Conservation (phyloP, 2,329 filamentous ascomycete species). For the Myriosclerotinia duriaeana region DNA sequence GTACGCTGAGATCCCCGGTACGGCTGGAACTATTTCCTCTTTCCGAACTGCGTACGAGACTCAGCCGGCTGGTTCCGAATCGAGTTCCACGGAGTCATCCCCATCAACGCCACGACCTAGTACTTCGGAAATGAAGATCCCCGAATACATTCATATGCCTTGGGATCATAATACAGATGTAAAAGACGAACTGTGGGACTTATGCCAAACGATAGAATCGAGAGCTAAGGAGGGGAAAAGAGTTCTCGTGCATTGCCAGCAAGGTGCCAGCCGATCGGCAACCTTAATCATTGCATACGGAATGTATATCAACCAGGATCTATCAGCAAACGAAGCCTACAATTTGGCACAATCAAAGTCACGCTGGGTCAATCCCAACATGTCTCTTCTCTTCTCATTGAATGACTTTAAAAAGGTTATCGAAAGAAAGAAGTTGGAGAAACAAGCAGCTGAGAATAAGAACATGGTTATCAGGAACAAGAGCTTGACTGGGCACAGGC, state of each 20-base stretch:
- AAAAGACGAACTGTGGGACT: constrained; percentile 68
- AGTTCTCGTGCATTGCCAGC: constrained; percentile 81
- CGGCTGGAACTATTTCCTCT: constrained; percentile 56
- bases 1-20: constrained; percentile 45
- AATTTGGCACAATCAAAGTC: constrained; percentile 77
- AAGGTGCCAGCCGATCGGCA: constrained; percentile 80
- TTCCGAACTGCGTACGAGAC: constrained; percentile 63
- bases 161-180: constrained; percentile 92
- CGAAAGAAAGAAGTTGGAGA: constrained; percentile 50
- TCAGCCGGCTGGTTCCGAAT: constrained; percentile 41
- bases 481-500: constrained; percentile 59
- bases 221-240: constrained; percentile 71
- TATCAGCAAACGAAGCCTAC: constrained; percentile 81
- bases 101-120: constrained; percentile 59
- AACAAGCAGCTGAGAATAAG: constrained; percentile 32
- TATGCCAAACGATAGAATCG: constrained; percentile 75
- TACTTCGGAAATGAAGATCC: constrained; percentile 49
- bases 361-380: constrained; percentile 86
- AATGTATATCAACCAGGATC: constrained; percentile 71
- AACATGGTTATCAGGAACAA: constrained; percentile 43
- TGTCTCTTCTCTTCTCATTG: constrained; percentile 87
- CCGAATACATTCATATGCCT: constrained; percentile 82
- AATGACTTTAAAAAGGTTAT: constrained; percentile 75
- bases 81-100: constrained; percentile 36
- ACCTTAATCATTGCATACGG: constrained; percentile 86